Evolutionary conservation across 2,329 filamentous ascomycete genomes (phyloP), one percentile per base, ranked within the genome.

Genomic region (Dichotomopilus funicola): DNA sequence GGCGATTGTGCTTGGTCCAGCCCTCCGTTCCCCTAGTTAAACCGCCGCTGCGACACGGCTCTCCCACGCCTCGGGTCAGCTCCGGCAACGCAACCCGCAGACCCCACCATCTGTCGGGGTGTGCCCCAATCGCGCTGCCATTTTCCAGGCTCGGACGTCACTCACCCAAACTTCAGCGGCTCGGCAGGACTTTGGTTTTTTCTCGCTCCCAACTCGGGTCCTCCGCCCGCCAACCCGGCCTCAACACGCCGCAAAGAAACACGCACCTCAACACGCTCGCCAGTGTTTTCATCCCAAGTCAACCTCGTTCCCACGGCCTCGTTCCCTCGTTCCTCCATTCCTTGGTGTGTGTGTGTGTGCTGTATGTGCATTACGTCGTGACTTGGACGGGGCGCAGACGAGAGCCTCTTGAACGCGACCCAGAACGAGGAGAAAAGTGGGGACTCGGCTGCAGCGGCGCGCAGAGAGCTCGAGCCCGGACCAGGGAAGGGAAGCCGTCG

Each of bases 331-430:
- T 27, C 19, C 19, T 27, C 19, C 19, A 27, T 27, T 27, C 19
- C 19, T 27, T 27, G 19, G 19, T 27, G 19, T 27, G 19, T 27
- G 19, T 27, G 19, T 27, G 19, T 27, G 19, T 27, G 19, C 19
- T n/a, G 40, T 12, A 19, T 10, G 41, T 41, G 51, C 57, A 59
- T 59, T 57, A 58, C 60, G 55, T 61, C 55, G 60, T 49, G 40
- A 48, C 38, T 58, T 48, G 52, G 48, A 37, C 40, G 42, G 33
- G 10, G 8, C n/a, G 48, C 36, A 13, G 7, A 42, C 44, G 55
- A 40, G 44, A 54, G 57, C 53, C 58, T 53, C 55, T 58, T 38
- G 53, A 37, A 55, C 49, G 53, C 55, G 53, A 58, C 51, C 37
- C 52, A 36, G 51, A 49, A 9, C 1, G 19, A 27, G 19, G 19